Evolutionary conservation across 225 moss, liverwort and hornwort species (phyloP), one percentile per base, ranked within the genome.

Genomic region (Bryum argenteum): DNA sequence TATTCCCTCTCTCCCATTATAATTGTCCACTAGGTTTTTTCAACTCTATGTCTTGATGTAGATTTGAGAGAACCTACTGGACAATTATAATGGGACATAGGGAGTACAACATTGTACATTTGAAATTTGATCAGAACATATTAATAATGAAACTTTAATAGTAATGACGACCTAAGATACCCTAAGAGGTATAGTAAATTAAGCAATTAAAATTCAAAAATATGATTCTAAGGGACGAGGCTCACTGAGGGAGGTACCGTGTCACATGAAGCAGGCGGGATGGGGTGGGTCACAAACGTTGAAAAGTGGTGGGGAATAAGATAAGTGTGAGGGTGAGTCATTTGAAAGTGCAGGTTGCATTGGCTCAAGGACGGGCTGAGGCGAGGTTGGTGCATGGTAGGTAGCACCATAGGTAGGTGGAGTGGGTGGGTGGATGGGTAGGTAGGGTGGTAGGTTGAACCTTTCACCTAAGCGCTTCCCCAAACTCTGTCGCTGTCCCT

Each of bases 381-480:
- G 15, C 57, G 41, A 58, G 78, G 78, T 78, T 71, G 82, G 78
- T 77, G 63, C 43, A 23, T 41, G 61, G 71, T 43, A 66, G 66
- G 77, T 48, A 33, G 3, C 33, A 33, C 33, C 33, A 33, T 6
- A 22, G 20, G 51, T 28, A 10, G 28, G 10, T 1, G 26, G 47
- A 9, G 65, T 39, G 39, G 65, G 33, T 33, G 54, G 57, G 75
- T 61, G 44, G 75, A 44, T 67, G 75, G 64, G 78, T 59, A 79
- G 83, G 83, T 79, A 76, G 83, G 59, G 71, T 54, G 67, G 54
- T 67, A 82, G 75, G 71, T 69, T 66, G 28, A 72, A 39, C 63
- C 63, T 21, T 17, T 57, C 71, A 68, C 11, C 63, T 57, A 67
- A 42, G 43, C 33, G n/a, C n/a, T n/a, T n/a, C 5, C 63, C 26